phyloP scores from a whole-genome alignment of 768 basidiomycete species.

The Auricularia heimuer region DNA sequence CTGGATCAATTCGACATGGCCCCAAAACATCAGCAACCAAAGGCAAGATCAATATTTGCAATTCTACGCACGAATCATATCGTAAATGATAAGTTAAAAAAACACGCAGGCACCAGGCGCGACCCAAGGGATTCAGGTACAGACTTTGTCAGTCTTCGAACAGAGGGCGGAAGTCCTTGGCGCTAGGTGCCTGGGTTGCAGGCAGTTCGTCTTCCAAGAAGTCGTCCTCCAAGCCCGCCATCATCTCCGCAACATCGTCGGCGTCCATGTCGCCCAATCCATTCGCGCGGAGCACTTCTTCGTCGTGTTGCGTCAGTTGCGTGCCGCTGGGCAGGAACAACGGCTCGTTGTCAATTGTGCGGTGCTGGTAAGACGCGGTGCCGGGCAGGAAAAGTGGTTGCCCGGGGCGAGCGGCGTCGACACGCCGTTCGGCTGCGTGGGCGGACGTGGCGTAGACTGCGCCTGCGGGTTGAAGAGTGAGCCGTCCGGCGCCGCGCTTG shows the following conservation, averaged over 20 bases:
- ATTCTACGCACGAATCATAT: no score
- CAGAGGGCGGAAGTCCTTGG: not conserved
- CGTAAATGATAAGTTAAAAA: no score
- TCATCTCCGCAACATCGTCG: conserved; percentile 49
- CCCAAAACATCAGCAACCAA: no score
- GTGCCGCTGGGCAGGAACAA: conserved; percentile 32
- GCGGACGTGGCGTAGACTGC: conserved; percentile 4
- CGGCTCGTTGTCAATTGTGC: conserved; percentile 47
- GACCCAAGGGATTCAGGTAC: no score
- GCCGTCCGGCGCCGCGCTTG: conserved; percentile 9
- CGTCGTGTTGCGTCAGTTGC: conserved; percentile 42
- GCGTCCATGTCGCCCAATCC: conserved; percentile 58
- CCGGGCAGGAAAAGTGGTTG: conserved; percentile 23
- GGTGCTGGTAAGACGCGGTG: conserved; percentile 27
- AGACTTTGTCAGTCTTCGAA: not conserved
- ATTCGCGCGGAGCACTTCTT: conserved; percentile 43
- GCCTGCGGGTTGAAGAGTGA: conserved; percentile 4
- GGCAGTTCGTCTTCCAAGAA: not conserved
- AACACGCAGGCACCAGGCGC: no score
- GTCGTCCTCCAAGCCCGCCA: conserved; percentile 53
- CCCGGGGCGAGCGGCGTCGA: not conserved
- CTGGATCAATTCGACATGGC: no score
- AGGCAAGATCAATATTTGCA: no score
- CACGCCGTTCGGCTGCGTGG: conserved; percentile 13
- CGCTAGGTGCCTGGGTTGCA: not conserved